Evolutionary conservation across 306 rosid species (phyloP), one percentile per base, ranked within the genome.

Genomic region (Casuarina cunninghamiana): DNA sequence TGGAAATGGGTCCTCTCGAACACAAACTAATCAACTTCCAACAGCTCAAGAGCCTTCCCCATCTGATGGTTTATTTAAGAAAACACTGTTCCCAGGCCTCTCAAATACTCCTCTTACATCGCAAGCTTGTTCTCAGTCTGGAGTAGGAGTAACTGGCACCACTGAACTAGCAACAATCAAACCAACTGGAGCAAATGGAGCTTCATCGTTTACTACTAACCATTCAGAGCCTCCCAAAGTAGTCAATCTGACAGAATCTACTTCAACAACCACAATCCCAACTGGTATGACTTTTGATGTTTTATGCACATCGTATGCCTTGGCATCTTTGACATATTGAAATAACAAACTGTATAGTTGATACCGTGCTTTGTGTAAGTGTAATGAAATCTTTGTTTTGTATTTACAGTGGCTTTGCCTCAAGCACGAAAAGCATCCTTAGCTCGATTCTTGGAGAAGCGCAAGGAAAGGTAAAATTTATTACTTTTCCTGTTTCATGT

Each of bases 341-440:
- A 67, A 17, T 67, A 6, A 42, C n/a, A 8, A 67, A 17, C 50
- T 1, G 6, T 42, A 42, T 67, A 8, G 16, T 80, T 3, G 69
- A 71, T 60, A 48, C 38, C 65, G 17, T 35, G 10, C 6, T 12
- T 62, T 62, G 5, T 62, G 32, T 26, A 35, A 8, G 71, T 45
- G 1, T 53, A 13, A 26, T 69, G 53, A 50, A 53, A 4, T 69
- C 54, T 74, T 58, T 21, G 2, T 10, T 46, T n/a, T 77, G 48
- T 84, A 44, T 72, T 77, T 80, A 3, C 80, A 91, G 92, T 82
- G 49, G 85, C 88, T 51, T 89, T 93, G 84, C 98, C 98, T 84
- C 99, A 90, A 86, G 94, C 99, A 0, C 96, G 98, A 1, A 90
- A 96, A 83, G 98, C 99, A 84, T 93, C 99, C 21, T 84, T 96